Percentiles rank a stretch among this genome's conserved stretches.
phyloP scores from a whole-genome alignment of 331 rosid genomes.

The Acacia pycnantha region DNA sequence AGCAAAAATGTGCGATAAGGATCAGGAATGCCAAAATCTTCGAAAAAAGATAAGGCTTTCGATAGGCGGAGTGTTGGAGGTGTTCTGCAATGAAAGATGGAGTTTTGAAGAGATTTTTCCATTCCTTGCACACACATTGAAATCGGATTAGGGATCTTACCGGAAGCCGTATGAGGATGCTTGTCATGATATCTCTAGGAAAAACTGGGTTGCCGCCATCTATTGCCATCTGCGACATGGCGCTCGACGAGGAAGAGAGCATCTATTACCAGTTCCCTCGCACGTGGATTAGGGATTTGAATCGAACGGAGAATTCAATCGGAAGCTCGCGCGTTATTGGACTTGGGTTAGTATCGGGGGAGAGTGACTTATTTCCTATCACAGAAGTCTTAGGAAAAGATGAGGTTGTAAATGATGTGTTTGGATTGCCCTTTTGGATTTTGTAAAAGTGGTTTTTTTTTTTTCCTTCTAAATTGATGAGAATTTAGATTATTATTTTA shows the following conservation, averaged over 20 bases:
- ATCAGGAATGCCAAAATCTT: background rate
- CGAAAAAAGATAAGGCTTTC: background rate
- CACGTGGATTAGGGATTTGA: too few relatives aligned
- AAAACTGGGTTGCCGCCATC: background rate
- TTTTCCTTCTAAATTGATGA: too few relatives aligned
- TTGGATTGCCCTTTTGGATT: too few relatives aligned
- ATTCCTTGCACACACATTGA: slow-evolving; percentile 1
- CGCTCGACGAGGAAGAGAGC: background rate
- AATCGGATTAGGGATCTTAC: slow-evolving; percentile 30
- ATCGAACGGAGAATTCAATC: too few relatives aligned
- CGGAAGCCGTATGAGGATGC: slow-evolving; percentile 22
- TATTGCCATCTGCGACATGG: background rate
- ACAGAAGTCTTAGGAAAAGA: too few relatives aligned
- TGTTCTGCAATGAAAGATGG: background rate
- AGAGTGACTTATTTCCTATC: too few relatives aligned
- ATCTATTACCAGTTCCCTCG: too few relatives aligned
- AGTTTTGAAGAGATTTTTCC: background rate
- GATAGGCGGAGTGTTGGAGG: background rate
- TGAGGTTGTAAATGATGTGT: too few relatives aligned
- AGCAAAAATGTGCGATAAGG: background rate
- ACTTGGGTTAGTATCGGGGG: too few relatives aligned
- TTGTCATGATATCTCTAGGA: background rate
- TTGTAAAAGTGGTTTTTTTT: too few relatives aligned
- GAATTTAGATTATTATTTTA: too few relatives aligned
- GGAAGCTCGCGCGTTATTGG: too few relatives aligned